These are phyloP conservation scores for Arbutus unedo DNA, from an alignment of 148 eudicot species.

Conservation along the genomic window DNA sequence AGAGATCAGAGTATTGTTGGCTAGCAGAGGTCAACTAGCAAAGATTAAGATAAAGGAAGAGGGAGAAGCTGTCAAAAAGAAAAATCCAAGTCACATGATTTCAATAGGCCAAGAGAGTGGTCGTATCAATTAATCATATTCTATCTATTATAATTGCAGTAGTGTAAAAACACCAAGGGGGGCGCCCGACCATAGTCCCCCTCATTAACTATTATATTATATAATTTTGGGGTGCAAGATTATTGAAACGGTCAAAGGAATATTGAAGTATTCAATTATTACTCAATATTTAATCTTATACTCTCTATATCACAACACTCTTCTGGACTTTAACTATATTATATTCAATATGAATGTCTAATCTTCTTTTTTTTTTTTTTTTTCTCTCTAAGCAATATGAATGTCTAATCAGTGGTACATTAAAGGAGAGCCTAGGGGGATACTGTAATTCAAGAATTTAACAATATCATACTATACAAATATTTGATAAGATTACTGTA, in stretches of 20 bases:
- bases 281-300: too few relatives aligned
- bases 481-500: too few relatives aligned
- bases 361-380: too few relatives aligned
- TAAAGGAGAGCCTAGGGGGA: too few relatives aligned
- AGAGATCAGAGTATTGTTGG: constrained; percentile 12
- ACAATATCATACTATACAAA: too few relatives aligned
- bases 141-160: background rate
- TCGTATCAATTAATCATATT: constrained; percentile 5
- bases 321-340: too few relatives aligned
- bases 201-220: constrained; percentile 7
- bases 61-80: background rate
- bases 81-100: constrained; percentile 6
- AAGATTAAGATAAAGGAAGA: background rate
- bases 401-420: too few relatives aligned
- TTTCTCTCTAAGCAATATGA: too few relatives aligned
- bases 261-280: too few relatives aligned
- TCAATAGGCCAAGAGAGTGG: constrained; percentile 12
- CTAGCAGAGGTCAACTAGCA: constrained; percentile 24
- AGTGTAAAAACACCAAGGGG: constrained; percentile 23
- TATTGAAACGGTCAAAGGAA: background rate
- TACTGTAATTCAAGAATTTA: too few relatives aligned
- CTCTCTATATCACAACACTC: too few relatives aligned
- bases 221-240: constrained; percentile 12
- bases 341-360: too few relatives aligned
- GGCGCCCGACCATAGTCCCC: constrained; percentile 29